Conservation (phyloP, 2,329 filamentous ascomycete species). For the Claviceps purpurea region DNA sequence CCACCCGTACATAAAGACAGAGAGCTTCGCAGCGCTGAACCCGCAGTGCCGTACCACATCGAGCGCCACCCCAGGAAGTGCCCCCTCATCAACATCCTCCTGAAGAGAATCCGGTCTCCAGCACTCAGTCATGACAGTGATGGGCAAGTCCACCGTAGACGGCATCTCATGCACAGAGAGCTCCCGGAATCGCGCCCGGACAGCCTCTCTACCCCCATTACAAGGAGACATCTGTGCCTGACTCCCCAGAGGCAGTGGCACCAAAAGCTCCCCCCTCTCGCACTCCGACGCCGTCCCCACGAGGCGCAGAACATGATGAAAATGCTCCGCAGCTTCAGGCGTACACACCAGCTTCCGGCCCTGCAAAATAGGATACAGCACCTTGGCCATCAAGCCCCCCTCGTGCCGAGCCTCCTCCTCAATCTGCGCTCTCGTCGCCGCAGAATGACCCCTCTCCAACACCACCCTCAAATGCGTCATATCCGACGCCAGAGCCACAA, state of each 20-base stretch:
- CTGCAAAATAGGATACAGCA: constrained; percentile 22
- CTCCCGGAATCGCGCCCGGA: constrained; percentile 16
- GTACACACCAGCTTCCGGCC: constrained; percentile 24
- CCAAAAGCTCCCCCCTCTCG: constrained; percentile 20
- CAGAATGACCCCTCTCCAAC: constrained; percentile 20
- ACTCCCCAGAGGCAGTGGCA: constrained; percentile 12
- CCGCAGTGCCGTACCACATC: constrained; percentile 18
- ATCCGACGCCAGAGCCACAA: constrained; percentile 27
- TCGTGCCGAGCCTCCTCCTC: constrained; percentile 19
- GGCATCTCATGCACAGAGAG: constrained; percentile 22
- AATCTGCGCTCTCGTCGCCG: constrained; percentile 20
- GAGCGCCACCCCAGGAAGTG: constrained; percentile 20
- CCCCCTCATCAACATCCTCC: constrained; percentile 11
- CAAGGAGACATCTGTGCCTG: too few relatives aligned
- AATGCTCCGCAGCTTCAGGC: constrained; percentile 24
- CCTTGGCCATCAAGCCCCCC: constrained; percentile 19
- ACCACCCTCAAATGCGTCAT: constrained; percentile 22
- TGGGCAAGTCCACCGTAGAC: constrained; percentile 19
- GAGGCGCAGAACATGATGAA: constrained; percentile 21
- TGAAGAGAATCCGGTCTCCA: constrained; percentile 16
- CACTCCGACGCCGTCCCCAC: constrained; percentile 25
- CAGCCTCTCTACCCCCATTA: too few relatives aligned
- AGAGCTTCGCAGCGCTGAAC: constrained; percentile 24
- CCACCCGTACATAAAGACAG: constrained; percentile 28
- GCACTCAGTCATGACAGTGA: constrained; percentile 16